Base-by-base conservation (phyloP, 2,329 filamentous ascomycete genomes). In the Xylariomycetidae sp. region DNA sequence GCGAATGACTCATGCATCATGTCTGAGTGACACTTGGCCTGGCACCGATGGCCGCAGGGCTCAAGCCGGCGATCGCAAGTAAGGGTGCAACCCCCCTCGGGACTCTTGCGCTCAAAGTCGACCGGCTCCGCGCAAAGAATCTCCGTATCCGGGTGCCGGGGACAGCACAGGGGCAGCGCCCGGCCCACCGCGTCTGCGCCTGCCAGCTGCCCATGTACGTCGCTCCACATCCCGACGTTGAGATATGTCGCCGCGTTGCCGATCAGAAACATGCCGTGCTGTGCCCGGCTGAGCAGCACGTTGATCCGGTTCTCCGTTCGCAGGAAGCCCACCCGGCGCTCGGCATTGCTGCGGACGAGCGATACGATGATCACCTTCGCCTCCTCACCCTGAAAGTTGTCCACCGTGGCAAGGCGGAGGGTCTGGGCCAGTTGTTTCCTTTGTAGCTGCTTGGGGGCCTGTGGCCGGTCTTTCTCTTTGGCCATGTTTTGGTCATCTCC, bases 301-400 rank as follows among this genome's bases (percentile, higher is more conserved):
- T 86, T 85, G 56, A 87, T 78, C 0, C 82, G 70, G 44, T 88
- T 85, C 0, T 69, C 61, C 0, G 77, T 80, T 16, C 62, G 70
- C 1, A 89, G 61, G 38, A 88, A 89, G 0, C 84, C 85, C n/a
- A 72, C 70, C 5, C 69, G 72, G 7, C 58, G 61, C 7, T 70
- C 46, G 0, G 54, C 40, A 43, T 89, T 89, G 58, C 82, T 85
- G 25, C 85, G 72, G 0, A 87, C 82, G 0, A 89, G 62, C 0
- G 80, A 85, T 0, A 88, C 63, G 3, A 89, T 63, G 1, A 89
- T 66, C 6, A 89, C 62, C 32, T 85, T 80, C 2, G 77, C 79
- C 48, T 89, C 83, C 49, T 89, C 83, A 0, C 84, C 85, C 46
- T 89, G 82, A 34, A 86, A 88, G 42, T 88, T 88, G 52, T 86